Conservation (phyloP, 768 basidiomycete species). For the Asterophora lycoperdoides region DNA sequence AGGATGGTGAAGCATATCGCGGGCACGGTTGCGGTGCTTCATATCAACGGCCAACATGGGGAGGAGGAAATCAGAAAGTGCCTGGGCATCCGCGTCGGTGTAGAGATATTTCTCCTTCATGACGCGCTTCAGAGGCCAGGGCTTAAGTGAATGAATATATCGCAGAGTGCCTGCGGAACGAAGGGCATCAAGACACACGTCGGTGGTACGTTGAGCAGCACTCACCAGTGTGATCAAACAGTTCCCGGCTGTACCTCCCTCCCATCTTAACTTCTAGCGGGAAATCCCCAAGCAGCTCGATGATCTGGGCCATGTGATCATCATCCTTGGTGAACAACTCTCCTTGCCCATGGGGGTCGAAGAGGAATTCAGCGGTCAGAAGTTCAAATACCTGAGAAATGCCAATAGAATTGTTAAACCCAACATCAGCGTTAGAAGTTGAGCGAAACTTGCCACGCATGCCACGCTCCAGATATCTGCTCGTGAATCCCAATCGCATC, state of each 20-base stretch:
- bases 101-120: constrained; percentile 89
- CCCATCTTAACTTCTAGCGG: constrained; percentile 70
- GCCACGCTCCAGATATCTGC: constrained; percentile 92
- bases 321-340: constrained; percentile 88
- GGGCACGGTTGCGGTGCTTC: constrained; percentile 62
- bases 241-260: constrained; percentile 78
- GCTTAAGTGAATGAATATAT: constrained; percentile 70
- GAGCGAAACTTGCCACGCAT: constrained; percentile 52
- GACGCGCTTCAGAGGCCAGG: constrained; percentile 79
- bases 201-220: constrained; percentile 8
- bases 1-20: constrained; percentile 67
- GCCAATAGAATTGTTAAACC: constrained; percentile 33
- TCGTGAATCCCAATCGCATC: constrained; percentile 78
- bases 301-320: constrained; percentile 94
- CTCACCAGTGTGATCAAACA: constrained; percentile 73
- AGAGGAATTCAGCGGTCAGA: constrained; percentile 86
- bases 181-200: not conserved
- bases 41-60: constrained; percentile 72
- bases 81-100: constrained; percentile 49
- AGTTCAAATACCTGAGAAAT: constrained; percentile 70
- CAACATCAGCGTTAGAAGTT: constrained; percentile 29
- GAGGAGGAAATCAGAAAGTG: constrained; percentile 62
- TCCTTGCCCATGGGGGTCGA: constrained; percentile 82
- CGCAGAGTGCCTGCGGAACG: constrained; percentile 52
- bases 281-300: constrained; percentile 85